Evolutionary conservation across 2,329 filamentous ascomycete genomes (phyloP).

Genomic region (Neofusicoccum umdonicola): DNA sequence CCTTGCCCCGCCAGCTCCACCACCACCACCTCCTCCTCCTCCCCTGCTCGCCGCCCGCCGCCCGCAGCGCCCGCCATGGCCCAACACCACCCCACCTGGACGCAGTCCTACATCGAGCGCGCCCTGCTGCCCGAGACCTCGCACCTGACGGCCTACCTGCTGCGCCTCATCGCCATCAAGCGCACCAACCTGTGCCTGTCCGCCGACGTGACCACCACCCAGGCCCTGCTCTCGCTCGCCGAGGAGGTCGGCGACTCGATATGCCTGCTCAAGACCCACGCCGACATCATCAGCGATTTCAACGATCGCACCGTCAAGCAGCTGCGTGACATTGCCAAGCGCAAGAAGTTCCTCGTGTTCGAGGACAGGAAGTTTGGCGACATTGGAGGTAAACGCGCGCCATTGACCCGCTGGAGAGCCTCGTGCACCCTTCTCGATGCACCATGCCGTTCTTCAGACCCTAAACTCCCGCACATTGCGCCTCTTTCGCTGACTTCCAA

Average conservation of each 20-base stretch:
- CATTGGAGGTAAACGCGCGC: conserved; percentile 49
- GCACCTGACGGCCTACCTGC: conserved; percentile 48
- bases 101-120: conserved; percentile 46
- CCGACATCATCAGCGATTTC: conserved; percentile 62
- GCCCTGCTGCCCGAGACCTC: conserved; percentile 42
- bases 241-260: conserved; percentile 61
- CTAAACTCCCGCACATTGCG: no score
- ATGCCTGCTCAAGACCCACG: conserved; percentile 60
- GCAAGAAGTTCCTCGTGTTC: conserved; percentile 53
- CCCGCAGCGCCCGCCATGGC: background rate
- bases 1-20: background rate
- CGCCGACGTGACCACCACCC: conserved; percentile 57
- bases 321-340: conserved; percentile 47
- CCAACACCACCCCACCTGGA: conserved; percentile 38
- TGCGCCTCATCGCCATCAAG: conserved; percentile 51
- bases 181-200: conserved; percentile 55
- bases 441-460: no score
- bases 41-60: background rate
- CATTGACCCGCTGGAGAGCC: background rate
- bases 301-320: conserved; percentile 53
- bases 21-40: background rate
- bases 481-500: conserved; percentile 20
- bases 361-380: conserved; percentile 57
- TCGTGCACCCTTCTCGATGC: background rate
- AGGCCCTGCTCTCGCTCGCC: conserved; percentile 55